A percentile compares a stretch with the other conserved stretches of the same genome.
phyloP scores from a whole-genome alignment of 2,329 filamentous ascomycete genomes.

The Fusarium sp. region DNA sequence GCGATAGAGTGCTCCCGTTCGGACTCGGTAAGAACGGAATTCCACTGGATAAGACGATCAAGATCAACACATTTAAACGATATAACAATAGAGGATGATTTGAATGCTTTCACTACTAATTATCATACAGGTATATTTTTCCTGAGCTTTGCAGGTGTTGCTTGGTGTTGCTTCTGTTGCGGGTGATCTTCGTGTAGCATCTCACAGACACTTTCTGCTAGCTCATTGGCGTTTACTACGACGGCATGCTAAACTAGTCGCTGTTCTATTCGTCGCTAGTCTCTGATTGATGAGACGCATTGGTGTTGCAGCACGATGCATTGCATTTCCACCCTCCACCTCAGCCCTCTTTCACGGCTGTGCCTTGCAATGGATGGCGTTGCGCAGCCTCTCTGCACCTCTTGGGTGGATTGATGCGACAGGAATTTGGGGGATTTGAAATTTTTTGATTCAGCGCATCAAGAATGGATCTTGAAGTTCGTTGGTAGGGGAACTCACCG shows the following conservation, averaged over 20 bases:
- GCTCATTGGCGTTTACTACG: conserved; percentile 16
- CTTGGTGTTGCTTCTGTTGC: conserved; percentile 8
- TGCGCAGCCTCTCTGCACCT: conserved; percentile 42
- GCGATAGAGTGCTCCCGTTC: conserved; percentile 17
- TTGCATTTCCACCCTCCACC: conserved; percentile 47
- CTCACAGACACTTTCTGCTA: conserved; percentile 14
- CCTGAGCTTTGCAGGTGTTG: background rate
- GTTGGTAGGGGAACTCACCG: conserved; percentile 8
- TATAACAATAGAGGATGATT: background rate
- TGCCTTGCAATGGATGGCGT: conserved; percentile 44
- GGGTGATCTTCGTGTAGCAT: conserved; percentile 32
- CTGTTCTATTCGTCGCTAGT: conserved; percentile 19
- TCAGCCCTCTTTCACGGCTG: conserved; percentile 49
- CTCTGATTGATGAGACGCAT: conserved; percentile 18
- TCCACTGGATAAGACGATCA: background rate
- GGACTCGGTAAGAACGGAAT: background rate
- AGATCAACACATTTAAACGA: background rate
- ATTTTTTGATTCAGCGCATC: conserved; percentile 5
- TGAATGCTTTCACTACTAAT: background rate
- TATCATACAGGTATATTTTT: background rate
- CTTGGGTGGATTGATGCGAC: background rate
- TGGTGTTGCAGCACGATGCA: conserved; percentile 34
- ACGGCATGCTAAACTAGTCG: conserved; percentile 5
- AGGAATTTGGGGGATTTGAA: background rate
- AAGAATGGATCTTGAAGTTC: background rate